A percentile compares a stretch with the other conserved stretches of the same genome.
Conservation (phyloP, 768 basidiomycete genomes). For the Termitomyces eurrhizus region DNA sequence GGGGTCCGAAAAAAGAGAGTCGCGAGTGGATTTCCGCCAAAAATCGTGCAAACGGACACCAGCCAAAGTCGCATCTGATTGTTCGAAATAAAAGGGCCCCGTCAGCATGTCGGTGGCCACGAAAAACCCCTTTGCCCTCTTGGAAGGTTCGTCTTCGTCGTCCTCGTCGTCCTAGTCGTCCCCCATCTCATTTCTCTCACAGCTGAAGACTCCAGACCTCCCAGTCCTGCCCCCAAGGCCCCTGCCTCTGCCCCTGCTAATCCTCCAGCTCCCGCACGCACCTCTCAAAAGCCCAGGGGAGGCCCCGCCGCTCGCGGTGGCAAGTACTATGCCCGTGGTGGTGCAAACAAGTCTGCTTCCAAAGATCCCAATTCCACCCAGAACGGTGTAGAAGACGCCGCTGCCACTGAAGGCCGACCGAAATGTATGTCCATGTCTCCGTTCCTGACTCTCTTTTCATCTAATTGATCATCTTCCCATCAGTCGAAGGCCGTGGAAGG, state of each 20-base stretch:
- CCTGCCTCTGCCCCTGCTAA: conserved; percentile 32
- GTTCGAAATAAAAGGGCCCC: conserved; percentile 47
- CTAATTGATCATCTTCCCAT: conserved; percentile 10
- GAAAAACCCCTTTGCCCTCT: conserved; percentile 80
- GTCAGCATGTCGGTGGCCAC: conserved; percentile 89
- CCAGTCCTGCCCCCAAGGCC: conserved; percentile 30
- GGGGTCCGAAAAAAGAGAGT: conserved; percentile 15
- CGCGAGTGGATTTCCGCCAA: conserved; percentile 2
- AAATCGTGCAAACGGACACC: conserved; percentile 8
- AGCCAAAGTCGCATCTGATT: conserved; percentile 22
- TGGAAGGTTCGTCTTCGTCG: conserved; percentile 56
- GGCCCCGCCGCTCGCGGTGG: conserved; percentile 66
- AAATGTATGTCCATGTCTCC: conserved; percentile 27
- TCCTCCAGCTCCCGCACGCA: conserved; percentile 37
- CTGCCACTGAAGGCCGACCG: conserved; percentile 28
- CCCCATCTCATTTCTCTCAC: conserved; percentile 14
- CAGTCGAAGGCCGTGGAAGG: conserved; percentile 49
- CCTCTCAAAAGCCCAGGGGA: conserved; percentile 41
- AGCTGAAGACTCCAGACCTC: conserved; percentile 49
- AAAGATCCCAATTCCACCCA: conserved; percentile 36
- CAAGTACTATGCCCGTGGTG: conserved; percentile 66
- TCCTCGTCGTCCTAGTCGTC: conserved; percentile 18
- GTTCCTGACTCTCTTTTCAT: conserved; percentile 3
- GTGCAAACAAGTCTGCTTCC: conserved; percentile 32
- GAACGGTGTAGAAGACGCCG: conserved; percentile 36